Conservation (phyloP, 106 monocot genomes). For the Dioscorea dumetorum region DNA sequence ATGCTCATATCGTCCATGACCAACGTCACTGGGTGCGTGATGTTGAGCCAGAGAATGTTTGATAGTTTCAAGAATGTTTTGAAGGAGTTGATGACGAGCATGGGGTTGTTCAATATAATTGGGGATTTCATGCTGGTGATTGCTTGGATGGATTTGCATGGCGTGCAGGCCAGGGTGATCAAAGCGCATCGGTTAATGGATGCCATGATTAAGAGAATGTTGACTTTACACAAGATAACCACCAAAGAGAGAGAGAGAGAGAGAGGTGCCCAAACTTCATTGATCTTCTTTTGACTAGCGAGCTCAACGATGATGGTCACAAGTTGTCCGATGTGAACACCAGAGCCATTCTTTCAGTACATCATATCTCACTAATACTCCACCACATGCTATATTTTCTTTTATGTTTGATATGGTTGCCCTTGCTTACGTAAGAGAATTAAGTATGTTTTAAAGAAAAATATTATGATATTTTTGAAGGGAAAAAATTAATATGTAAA, state of each 20-base stretch:
- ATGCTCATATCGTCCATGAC: slow-evolving; percentile 18
- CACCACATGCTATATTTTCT: too few species aligned
- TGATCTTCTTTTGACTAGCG: slow-evolving; percentile 8
- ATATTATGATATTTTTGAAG: too few species aligned
- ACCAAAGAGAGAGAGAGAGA: not conserved
- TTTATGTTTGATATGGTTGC: too few species aligned
- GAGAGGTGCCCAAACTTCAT: slow-evolving; percentile 14
- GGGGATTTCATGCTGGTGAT: slow-evolving; percentile 32
- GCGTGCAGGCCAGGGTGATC: slow-evolving; percentile 20
- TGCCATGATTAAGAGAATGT: slow-evolving; percentile 9
- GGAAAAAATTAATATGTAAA: too few species aligned
- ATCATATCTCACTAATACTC: not conserved
- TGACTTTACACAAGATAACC: slow-evolving; percentile 21
- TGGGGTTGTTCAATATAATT: slow-evolving; percentile 20
- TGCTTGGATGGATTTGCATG: slow-evolving; percentile 37
- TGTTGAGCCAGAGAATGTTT: slow-evolving; percentile 27
- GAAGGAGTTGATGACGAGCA: slow-evolving; percentile 22
- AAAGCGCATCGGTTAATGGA: slow-evolving; percentile 14
- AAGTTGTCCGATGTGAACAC: slow-evolving; percentile 28
- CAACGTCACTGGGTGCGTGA: slow-evolving; percentile 34
- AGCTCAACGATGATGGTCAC: slow-evolving; percentile 21
- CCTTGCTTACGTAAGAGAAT: too few species aligned
- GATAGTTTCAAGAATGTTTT: slow-evolving; percentile 36
- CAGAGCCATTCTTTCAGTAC: slow-evolving; percentile 39
- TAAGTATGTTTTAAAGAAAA: too few species aligned